phyloP scores from a whole-genome alignment of 1,284 basidiomycete genomes.

The Cryptococcus wingfieldii region DNA sequence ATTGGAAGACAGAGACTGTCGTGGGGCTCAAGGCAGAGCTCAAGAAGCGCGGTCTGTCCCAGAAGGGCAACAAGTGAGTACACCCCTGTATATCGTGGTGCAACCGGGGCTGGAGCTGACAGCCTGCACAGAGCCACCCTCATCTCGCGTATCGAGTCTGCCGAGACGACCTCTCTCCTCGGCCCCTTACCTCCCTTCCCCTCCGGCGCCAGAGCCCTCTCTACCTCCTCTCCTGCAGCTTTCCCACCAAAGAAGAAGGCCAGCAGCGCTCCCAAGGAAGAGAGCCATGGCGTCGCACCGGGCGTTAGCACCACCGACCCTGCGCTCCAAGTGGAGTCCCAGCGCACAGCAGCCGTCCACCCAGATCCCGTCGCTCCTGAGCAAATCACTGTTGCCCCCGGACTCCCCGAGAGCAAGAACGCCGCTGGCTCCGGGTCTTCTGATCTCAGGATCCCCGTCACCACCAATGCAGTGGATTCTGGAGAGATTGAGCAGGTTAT shows the following conservation, averaged over 20 bases:
- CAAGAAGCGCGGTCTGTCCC: slow-evolving; percentile 60
- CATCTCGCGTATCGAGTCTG: slow-evolving; percentile 31
- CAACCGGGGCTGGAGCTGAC: not conserved
- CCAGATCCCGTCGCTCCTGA: slow-evolving; percentile 22
- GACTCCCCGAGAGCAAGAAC: slow-evolving; percentile 32
- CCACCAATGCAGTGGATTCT: slow-evolving; percentile 5
- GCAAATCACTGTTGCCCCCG: slow-evolving; percentile 32
- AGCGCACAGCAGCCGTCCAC: slow-evolving; percentile 23
- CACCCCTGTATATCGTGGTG: not conserved
- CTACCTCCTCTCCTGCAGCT: slow-evolving; percentile 7
- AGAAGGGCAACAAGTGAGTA: slow-evolving; percentile 54
- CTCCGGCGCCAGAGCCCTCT: slow-evolving; percentile 5
- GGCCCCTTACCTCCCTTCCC: slow-evolving; percentile 33
- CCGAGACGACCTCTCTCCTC: slow-evolving; percentile 35
- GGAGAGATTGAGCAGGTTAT: slow-evolving; percentile 30
- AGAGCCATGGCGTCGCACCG: slow-evolving; percentile 4
- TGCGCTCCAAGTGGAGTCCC: slow-evolving; percentile 15
- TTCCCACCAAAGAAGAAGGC: slow-evolving; percentile 2
- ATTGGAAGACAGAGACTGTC: slow-evolving; percentile 56
- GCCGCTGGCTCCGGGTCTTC: slow-evolving; percentile 3
- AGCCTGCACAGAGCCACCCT: slow-evolving; percentile 28
- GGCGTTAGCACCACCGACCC: slow-evolving; percentile 21
- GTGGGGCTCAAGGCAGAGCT: slow-evolving; percentile 62
- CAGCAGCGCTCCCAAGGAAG: slow-evolving; percentile 4
- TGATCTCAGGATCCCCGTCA: slow-evolving; percentile 22